These are phyloP conservation scores for Rhodamnia argentea DNA, from an alignment of 345 rosid genomes.

Conservation along the genomic window DNA sequence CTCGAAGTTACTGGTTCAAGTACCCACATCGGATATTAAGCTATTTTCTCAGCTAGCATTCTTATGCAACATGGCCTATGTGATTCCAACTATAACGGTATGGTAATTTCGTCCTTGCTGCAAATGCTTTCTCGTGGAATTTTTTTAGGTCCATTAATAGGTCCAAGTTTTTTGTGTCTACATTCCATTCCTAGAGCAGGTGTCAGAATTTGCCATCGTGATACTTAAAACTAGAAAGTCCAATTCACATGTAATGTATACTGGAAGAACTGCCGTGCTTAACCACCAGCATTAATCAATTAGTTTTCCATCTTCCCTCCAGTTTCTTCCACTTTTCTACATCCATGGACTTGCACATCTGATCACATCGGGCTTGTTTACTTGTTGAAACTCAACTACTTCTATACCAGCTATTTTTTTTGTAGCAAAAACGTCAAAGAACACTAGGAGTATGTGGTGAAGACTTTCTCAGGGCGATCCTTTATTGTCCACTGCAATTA, in stretches of 20 bases:
- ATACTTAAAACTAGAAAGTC: not conserved
- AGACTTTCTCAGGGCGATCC: not conserved
- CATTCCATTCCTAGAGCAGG: not conserved
- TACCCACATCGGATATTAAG: slow-evolving; percentile 58
- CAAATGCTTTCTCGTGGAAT: not conserved
- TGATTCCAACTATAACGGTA: slow-evolving; percentile 59
- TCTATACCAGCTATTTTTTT: not conserved
- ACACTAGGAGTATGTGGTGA: not conserved
- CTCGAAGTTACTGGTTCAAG: slow-evolving; percentile 32
- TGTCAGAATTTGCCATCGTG: not conserved
- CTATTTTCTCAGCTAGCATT: slow-evolving; percentile 71
- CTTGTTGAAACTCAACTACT: not conserved
- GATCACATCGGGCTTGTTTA: not conserved
- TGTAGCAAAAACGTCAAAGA: not conserved
- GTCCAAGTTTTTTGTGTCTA: not conserved
- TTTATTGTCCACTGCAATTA: not conserved
- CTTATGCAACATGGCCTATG: slow-evolving; percentile 81
- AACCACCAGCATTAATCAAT: not conserved
- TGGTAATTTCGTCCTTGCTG: not conserved
- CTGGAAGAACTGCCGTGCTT: not conserved
- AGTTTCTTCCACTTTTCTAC: not conserved
- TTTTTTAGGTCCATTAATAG: not conserved
- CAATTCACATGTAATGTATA: not conserved
- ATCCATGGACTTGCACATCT: not conserved
- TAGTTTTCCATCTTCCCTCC: not conserved